phyloP scores from a whole-genome alignment of 1,284 basidiomycete genomes.

The Heterobasidion occidentale region DNA sequence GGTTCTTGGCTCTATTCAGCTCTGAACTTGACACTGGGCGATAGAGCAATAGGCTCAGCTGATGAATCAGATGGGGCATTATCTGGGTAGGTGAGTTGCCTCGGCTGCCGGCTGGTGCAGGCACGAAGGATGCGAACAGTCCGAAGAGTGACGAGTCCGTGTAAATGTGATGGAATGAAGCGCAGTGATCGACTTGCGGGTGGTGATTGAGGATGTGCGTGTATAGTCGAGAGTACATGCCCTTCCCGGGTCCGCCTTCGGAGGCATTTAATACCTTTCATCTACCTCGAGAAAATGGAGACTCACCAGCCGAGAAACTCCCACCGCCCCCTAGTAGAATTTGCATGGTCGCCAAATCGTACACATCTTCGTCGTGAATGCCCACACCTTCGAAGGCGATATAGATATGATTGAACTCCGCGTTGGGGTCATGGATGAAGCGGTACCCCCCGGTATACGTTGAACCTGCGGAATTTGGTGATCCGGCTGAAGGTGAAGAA shows the following conservation, averaged over 20 bases:
- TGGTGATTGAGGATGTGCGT: conserved; percentile 97
- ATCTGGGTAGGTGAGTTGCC: conserved; percentile 66
- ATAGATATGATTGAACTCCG: conserved; percentile 92
- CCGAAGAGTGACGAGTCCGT: conserved; percentile 93
- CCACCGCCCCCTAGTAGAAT: conserved; percentile 94
- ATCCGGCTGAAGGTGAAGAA: conserved; percentile 14
- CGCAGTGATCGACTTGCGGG: conserved; percentile 92
- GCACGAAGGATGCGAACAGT: conserved; percentile 85
- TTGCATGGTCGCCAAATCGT: conserved; percentile 91
- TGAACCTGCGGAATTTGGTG: conserved; percentile 14
- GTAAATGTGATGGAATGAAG: conserved; percentile 98
- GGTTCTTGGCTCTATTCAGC: conserved; percentile 87
- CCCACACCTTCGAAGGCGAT: conserved; percentile 90
- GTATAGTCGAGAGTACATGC: conserved; percentile 97
- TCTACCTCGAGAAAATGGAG: background rate
- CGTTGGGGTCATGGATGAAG: conserved; percentile 60
- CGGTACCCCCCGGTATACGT: conserved; percentile 83
- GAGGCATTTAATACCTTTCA: background rate
- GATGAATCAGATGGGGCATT: conserved; percentile 81
- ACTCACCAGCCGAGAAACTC: conserved; percentile 84
- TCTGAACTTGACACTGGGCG: conserved; percentile 61
- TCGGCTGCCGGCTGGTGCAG: conserved; percentile 46
- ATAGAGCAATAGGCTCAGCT: conserved; percentile 70
- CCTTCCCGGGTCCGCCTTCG: conserved; percentile 90
- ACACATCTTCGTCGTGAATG: conserved; percentile 92